Percentiles rank a stretch among this genome's conserved stretches.
Conservation (phyloP, 257 asterid genomes). For the Nicotiana paniculata region DNA sequence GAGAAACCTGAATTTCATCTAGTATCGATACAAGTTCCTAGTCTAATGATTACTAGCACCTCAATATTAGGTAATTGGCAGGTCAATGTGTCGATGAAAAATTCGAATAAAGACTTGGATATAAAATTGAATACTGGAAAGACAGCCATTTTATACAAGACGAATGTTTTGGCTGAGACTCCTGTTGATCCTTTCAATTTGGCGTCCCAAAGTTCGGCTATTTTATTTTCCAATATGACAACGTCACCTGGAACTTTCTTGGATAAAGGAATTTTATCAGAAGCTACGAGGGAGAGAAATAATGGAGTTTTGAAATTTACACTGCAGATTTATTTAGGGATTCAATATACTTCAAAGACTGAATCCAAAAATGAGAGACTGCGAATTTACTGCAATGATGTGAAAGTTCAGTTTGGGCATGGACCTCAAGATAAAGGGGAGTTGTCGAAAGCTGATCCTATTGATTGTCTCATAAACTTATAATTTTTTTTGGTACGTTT, state of each 20-base stretch:
- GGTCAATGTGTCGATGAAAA: neutral
- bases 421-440: neutral
- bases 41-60: neutral
- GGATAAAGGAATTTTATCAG: neutral
- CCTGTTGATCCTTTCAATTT: neutral
- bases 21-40: neutral
- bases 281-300: neutral
- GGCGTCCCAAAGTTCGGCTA: neutral
- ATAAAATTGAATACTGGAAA: neutral
- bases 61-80: conserved; percentile 6
- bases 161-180: neutral
- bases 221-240: neutral
- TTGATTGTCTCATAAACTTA: neutral
- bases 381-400: neutral
- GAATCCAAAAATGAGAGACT: neutral
- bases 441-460: neutral
- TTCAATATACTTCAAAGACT: neutral
- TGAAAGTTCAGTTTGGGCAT: neutral
- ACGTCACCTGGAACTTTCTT: neutral
- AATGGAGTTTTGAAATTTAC: neutral
- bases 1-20: neutral
- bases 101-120: neutral
- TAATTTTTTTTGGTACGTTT: no score
- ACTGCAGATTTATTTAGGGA: neutral
- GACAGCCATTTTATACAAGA: neutral